Percentiles rank a stretch among this genome's conserved stretches.
phyloP scores from a whole-genome alignment of 2,329 filamentous ascomycete genomes.

The Penicillium griseofulvum region DNA sequence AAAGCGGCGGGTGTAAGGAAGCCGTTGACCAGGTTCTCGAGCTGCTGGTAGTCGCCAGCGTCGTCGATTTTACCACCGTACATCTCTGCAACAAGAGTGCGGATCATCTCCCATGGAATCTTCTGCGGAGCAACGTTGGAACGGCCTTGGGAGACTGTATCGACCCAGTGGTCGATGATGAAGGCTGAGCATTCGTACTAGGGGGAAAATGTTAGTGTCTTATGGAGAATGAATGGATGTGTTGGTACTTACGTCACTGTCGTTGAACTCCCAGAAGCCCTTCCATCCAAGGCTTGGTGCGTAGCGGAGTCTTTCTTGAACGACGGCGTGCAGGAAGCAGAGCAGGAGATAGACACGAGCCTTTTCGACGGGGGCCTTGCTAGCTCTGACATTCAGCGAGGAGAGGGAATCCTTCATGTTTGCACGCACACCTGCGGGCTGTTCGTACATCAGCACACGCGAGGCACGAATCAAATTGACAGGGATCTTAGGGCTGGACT shows the following conservation, averaged over 20 bases:
- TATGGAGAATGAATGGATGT: not conserved
- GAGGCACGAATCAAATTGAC: constrained; percentile 93
- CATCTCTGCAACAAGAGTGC: constrained; percentile 84
- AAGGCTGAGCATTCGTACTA: constrained; percentile 96
- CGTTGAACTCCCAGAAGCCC: constrained; percentile 99
- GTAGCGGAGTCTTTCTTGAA: constrained; percentile 92
- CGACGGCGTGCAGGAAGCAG: constrained; percentile 91
- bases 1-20: constrained; percentile 87
- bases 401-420: constrained; percentile 98
- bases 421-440: constrained; percentile 90
- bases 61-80: constrained; percentile 98
- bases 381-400: constrained; percentile 71
- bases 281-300: constrained; percentile 95
- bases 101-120: constrained; percentile 95
- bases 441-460: constrained; percentile 94
- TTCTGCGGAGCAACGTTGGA: constrained; percentile 92
- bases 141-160: constrained; percentile 74
- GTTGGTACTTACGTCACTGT: constrained; percentile 80
- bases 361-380: constrained; percentile 85
- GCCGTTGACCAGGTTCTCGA: constrained; percentile 69
- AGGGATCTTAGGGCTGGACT: constrained; percentile 92
- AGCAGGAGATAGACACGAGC: constrained; percentile 84
- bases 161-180: constrained; percentile 94
- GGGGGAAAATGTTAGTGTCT: constrained; percentile 21
- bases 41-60: constrained; percentile 73